phyloP scores from a whole-genome alignment of 179 eudicot genomes.

The Pouteria campechiana region DNA sequence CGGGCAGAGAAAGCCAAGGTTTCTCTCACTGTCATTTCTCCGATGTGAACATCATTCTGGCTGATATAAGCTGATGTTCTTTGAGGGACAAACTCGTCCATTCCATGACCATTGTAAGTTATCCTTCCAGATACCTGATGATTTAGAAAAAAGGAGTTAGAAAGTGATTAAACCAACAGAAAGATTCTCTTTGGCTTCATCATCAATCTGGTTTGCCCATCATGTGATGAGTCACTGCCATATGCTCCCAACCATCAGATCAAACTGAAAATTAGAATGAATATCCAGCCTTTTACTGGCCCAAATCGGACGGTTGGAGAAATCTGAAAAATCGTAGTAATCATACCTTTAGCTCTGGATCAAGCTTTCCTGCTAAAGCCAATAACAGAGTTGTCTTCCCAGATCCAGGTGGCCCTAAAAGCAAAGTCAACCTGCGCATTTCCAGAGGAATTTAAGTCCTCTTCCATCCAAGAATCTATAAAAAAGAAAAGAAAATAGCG shows the following conservation, averaged over 20 bases:
- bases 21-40: conserved; percentile 74
- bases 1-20: conserved; percentile 50
- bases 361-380: conserved; percentile 54
- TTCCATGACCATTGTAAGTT: conserved; percentile 51
- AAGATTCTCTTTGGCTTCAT: neutral
- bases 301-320: too few relatives aligned
- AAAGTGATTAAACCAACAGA: too few relatives aligned
- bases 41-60: conserved; percentile 51
- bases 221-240: neutral
- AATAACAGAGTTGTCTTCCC: conserved; percentile 56
- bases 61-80: conserved; percentile 51
- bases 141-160: too few relatives aligned
- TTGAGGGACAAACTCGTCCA: conserved; percentile 57
- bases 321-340: neutral
- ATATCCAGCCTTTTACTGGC: neutral
- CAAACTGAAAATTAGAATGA: neutral
- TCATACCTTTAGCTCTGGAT: conserved; percentile 27
- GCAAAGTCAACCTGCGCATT: conserved; percentile 45
- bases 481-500: neutral
- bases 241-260: neutral
- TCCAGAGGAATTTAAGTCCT: neutral
- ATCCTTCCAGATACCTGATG: conserved; percentile 41
- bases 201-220: neutral
- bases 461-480: neutral
- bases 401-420: conserved; percentile 68